Percentiles rank a stretch among this genome's conserved stretches.
These are phyloP conservation scores for Aureoboletus auriporus DNA, from an alignment of 768 basidiomycete species.

Conservation along the genomic window DNA sequence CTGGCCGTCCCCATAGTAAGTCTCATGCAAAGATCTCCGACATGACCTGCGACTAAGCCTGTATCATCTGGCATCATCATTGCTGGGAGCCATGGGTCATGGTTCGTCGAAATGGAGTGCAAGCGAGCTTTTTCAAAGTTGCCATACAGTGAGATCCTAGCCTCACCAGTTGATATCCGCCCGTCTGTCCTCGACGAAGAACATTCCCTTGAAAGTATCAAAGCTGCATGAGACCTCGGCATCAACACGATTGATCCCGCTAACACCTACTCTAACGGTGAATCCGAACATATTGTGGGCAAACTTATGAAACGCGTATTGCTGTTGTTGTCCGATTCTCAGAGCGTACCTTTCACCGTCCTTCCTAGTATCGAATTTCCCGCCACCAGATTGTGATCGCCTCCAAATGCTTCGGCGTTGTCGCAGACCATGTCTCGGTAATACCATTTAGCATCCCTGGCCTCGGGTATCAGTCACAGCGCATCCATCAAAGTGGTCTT, in stretches of 20 bases:
- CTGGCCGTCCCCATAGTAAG: conserved; percentile 34
- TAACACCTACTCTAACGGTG: conserved; percentile 34
- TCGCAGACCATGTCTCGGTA: conserved; percentile 5
- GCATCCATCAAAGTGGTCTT: conserved; percentile 31
- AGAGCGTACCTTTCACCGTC: neutral
- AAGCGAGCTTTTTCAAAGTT: conserved; percentile 1
- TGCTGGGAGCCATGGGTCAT: conserved; percentile 28
- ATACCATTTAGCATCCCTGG: neutral
- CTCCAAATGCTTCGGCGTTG: conserved; percentile 24
- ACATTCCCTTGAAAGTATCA: conserved; percentile 31
- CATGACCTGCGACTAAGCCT: neutral
- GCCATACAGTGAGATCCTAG: neutral
- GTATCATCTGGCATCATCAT: neutral
- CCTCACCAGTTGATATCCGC: conserved; percentile 1
- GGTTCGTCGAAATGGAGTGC: conserved; percentile 26
- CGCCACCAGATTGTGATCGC: conserved; percentile 30
- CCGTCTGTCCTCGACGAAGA: conserved; percentile 27
- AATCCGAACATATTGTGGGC: conserved; percentile 35
- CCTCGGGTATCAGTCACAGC: conserved; percentile 9
- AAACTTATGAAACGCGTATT: conserved; percentile 32
- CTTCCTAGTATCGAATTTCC: conserved; percentile 27
- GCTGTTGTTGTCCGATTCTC: neutral
- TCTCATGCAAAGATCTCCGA: neutral
- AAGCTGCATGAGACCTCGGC: conserved; percentile 38
- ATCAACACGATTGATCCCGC: conserved; percentile 40